These are phyloP conservation scores for Geranium brycei DNA, from an alignment of 345 rosid genomes.

Conservation along the genomic window DNA sequence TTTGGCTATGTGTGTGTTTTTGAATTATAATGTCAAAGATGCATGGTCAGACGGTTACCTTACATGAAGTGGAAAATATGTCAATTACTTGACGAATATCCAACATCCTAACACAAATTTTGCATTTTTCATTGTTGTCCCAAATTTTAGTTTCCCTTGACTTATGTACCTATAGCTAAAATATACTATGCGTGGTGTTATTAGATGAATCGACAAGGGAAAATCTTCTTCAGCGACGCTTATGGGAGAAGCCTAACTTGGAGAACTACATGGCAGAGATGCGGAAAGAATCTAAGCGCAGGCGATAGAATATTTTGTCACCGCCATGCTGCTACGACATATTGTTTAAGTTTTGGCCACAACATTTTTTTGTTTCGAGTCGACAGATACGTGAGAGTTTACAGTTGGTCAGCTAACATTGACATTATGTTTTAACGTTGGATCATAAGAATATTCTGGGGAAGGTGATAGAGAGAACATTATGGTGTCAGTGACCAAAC, in stretches of 20 bases:
- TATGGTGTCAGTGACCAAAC: neutral
- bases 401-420: neutral
- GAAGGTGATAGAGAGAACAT: neutral
- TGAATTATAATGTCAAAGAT: too few relatives aligned
- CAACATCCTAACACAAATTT: too few relatives aligned
- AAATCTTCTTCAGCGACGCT: conserved; percentile 51
- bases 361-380: too few relatives aligned
- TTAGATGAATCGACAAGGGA: conserved; percentile 66
- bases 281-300: conserved; percentile 79
- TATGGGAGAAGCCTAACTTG: conserved; percentile 74
- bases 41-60: too few relatives aligned
- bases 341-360: neutral
- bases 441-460: too few relatives aligned
- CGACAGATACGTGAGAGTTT: too few relatives aligned
- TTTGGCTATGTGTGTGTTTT: too few relatives aligned
- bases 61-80: too few relatives aligned
- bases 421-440: neutral
- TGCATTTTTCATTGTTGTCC: too few relatives aligned
- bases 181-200: neutral
- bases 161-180: neutral
- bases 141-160: too few relatives aligned
- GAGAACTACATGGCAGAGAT: conserved; percentile 63
- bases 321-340: neutral
- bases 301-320: conserved; percentile 34
- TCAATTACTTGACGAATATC: too few relatives aligned